Evolutionary conservation across 495 filamentous ascomycete genomes (phyloP).

Genomic region (Hypoxylon lienhwacheense): DNA sequence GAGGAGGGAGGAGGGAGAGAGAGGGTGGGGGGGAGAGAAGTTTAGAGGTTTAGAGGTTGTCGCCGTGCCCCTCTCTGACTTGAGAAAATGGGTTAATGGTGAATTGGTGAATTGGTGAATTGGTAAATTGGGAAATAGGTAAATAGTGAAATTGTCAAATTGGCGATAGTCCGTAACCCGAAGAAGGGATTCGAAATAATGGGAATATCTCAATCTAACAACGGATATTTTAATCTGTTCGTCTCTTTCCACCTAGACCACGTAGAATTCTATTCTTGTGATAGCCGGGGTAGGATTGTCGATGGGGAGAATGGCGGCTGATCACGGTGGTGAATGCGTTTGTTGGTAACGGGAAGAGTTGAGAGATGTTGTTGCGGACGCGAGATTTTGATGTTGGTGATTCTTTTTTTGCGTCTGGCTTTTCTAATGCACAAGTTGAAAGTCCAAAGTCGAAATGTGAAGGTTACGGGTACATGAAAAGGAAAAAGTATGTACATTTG

Average conservation of each 20-base stretch:
- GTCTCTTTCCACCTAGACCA: too few relatives aligned
- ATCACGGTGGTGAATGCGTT: conserved; percentile 12
- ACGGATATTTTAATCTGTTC: too few relatives aligned
- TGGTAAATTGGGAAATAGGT: conserved; percentile 19
- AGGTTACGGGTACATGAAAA: conserved; percentile 23
- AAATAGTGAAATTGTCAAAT: too few relatives aligned
- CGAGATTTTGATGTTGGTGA: conserved; percentile 18
- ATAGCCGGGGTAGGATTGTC: too few relatives aligned
- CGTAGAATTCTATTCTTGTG: too few relatives aligned
- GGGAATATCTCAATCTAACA: too few relatives aligned
- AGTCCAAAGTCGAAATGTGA: conserved; percentile 28
- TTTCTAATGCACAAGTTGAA: conserved; percentile 17
- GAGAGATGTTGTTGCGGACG: conserved; percentile 7
- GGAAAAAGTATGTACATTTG: conserved; percentile 1
- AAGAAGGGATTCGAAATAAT: too few relatives aligned
- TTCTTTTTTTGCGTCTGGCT: conserved; percentile 19
- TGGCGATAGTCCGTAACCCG: too few relatives aligned
- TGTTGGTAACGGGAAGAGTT: conserved; percentile 1
- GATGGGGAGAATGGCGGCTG: conserved; percentile 4
- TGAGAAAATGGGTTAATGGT: too few relatives aligned
- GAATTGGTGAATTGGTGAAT: conserved; percentile 22
- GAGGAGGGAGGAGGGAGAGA: too few relatives aligned
- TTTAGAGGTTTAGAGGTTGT: not conserved
- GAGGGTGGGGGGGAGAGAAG: too few relatives aligned
- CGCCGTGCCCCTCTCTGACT: conserved; percentile 27